Conservation (phyloP, 179 eudicot species). For the Corrigiola litoralis region DNA sequence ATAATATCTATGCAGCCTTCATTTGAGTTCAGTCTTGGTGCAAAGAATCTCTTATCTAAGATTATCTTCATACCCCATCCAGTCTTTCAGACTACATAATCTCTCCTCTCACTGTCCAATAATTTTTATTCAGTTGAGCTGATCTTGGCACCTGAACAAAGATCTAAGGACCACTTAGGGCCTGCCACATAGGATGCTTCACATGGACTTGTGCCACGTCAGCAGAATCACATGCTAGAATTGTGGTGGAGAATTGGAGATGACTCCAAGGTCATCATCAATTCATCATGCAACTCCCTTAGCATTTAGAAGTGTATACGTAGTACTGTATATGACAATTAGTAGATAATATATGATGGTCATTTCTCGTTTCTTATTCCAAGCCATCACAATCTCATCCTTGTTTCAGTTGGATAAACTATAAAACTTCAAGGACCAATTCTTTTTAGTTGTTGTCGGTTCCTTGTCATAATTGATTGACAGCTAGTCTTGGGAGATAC, state of each 20-base stretch:
- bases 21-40: not conserved
- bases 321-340: too few species aligned
- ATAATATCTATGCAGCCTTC: too few species aligned
- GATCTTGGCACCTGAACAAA: not conserved
- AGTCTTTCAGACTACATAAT: not conserved
- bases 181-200: slow-evolving; percentile 10
- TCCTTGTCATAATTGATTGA: too few species aligned
- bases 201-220: not conserved
- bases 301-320: too few species aligned
- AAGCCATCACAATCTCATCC: too few species aligned
- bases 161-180: not conserved
- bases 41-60: not conserved
- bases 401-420: too few species aligned
- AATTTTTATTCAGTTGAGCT: not conserved
- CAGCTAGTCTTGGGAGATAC: too few species aligned
- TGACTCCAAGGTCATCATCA: not conserved
- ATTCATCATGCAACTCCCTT: not conserved
- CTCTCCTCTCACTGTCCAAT: not conserved
- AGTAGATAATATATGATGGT: too few species aligned
- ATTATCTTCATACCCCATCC: not conserved
- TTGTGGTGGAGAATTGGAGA: not conserved
- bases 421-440: too few species aligned
- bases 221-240: not conserved
- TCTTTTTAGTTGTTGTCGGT: too few species aligned
- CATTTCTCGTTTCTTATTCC: too few species aligned